Conservation (phyloP, 805 yeast genomes). For the Barnettozyma sucrosica region DNA sequence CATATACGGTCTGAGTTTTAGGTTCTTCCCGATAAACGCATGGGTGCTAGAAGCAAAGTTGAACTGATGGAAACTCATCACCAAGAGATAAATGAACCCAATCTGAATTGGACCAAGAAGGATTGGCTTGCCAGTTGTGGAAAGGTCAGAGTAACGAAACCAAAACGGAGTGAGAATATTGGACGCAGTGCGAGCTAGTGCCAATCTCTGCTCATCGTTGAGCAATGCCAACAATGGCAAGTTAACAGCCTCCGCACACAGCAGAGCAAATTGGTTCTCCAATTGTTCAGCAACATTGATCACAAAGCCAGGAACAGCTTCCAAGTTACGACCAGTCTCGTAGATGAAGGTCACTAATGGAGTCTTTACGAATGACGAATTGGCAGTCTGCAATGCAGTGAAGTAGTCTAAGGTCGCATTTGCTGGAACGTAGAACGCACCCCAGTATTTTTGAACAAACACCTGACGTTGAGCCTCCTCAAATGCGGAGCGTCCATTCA, state of each 20-base stretch:
- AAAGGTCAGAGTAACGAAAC: conserved; percentile 31
- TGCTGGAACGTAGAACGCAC: conserved; percentile 42
- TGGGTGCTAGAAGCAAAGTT: conserved; percentile 49
- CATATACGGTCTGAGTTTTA: conserved; percentile 32
- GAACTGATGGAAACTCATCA: conserved; percentile 63
- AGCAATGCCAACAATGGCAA: conserved; percentile 14
- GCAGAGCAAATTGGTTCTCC: conserved; percentile 10
- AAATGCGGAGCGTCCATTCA: conserved; percentile 10
- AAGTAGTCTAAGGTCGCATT: conserved; percentile 35
- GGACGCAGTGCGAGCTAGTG: conserved; percentile 26
- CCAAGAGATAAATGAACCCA: conserved; percentile 61
- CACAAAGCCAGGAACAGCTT: conserved; percentile 37
- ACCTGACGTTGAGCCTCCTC: conserved; percentile 39
- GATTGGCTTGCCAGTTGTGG: conserved; percentile 39
- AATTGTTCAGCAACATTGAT: conserved; percentile 31
- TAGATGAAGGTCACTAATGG: conserved; percentile 34
- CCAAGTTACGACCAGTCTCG: conserved; percentile 56
- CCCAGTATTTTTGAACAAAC: conserved; percentile 54
- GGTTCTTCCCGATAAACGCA: conserved; percentile 20
- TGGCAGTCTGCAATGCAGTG: conserved; percentile 14
- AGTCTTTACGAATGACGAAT: conserved; percentile 11
- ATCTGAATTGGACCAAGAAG: conserved; percentile 57
- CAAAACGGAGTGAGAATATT: conserved; percentile 14
- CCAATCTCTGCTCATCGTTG: neutral
- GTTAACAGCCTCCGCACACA: conserved; percentile 20